phyloP scores from a whole-genome alignment of 129 eudicot genomes.

The Tanacetum coccineum region DNA sequence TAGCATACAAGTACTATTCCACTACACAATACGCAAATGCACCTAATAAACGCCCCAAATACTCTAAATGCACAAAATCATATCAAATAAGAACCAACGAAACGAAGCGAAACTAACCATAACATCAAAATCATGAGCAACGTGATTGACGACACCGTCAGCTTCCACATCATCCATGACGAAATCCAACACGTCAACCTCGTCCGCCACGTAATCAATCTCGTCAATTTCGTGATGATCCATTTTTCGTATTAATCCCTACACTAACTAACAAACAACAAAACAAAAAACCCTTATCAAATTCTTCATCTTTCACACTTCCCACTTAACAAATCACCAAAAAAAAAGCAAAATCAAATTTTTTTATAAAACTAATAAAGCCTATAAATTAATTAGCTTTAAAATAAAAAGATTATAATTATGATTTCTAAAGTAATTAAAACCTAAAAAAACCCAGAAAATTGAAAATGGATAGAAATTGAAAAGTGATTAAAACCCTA shows the following conservation, averaged over 20 bases:
- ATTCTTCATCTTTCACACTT: not conserved
- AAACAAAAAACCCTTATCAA: not conserved
- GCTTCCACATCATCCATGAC: constrained; percentile 47
- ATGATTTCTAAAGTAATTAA: too few species aligned
- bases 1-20: too few species aligned
- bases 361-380: too few species aligned
- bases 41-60: not conserved
- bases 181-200: constrained; percentile 47
- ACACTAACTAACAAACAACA: not conserved
- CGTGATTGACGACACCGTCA: constrained; percentile 34
- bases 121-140: constrained; percentile 51
- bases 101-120: constrained; percentile 41
- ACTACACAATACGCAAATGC: too few species aligned
- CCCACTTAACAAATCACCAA: too few species aligned
- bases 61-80: not conserved
- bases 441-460: too few species aligned
- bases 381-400: too few species aligned
- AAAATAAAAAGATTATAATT: too few species aligned
- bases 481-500: too few species aligned
- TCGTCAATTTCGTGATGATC: constrained; percentile 38
- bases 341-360: too few species aligned
- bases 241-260: constrained; percentile 35
- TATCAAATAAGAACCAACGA: not conserved
- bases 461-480: too few species aligned
- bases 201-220: constrained; percentile 51